Percentiles rank a stretch among this genome's conserved stretches.
Evolutionary conservation across 2,329 filamentous ascomycete genomes (phyloP).

Genomic region (Cercospora janseana): DNA sequence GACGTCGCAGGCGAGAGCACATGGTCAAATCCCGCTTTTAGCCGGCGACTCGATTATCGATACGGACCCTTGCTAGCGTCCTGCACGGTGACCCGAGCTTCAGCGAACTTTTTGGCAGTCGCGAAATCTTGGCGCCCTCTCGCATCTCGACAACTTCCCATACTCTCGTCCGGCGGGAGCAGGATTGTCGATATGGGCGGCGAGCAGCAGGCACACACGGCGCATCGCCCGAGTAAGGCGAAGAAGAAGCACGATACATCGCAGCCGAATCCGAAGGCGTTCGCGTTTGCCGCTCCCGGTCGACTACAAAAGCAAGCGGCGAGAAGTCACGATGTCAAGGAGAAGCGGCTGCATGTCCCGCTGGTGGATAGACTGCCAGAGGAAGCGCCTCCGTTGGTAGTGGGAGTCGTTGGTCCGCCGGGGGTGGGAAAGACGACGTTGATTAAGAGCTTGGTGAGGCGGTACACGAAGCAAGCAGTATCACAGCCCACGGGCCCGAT

Average conservation of each 20-base stretch:
- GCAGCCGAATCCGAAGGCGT: slow-evolving; percentile 86
- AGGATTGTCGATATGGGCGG: slow-evolving; percentile 31
- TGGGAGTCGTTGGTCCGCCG: slow-evolving; percentile 90
- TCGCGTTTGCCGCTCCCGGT: slow-evolving; percentile 78
- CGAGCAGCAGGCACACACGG: slow-evolving; percentile 72
- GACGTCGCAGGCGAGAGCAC: slow-evolving; percentile 13
- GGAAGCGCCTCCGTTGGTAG: slow-evolving; percentile 88
- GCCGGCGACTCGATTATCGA: slow-evolving; percentile 4
- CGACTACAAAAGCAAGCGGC: slow-evolving; percentile 73
- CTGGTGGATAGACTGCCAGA: slow-evolving; percentile 94
- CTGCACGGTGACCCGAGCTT: slow-evolving; percentile 9
- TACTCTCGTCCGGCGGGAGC: neutral
- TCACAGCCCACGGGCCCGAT: slow-evolving; percentile 86
- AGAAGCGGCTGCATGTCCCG: slow-evolving; percentile 93
- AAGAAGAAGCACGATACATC: slow-evolving; percentile 66
- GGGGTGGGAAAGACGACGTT: slow-evolving; percentile 94
- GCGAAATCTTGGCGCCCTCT: slow-evolving; percentile 18
- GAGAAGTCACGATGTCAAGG: slow-evolving; percentile 78
- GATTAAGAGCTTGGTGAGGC: slow-evolving; percentile 86
- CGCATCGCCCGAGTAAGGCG: slow-evolving; percentile 83
- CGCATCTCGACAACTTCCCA: slow-evolving; percentile 3
- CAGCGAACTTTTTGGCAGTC: slow-evolving; percentile 7
- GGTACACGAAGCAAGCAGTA: slow-evolving; percentile 94
- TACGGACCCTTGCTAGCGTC: slow-evolving; percentile 1
- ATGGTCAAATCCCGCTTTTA: slow-evolving; percentile 11